Conservation (phyloP, 78 protist species). For the Dictyostelium brefeldianum region DNA sequence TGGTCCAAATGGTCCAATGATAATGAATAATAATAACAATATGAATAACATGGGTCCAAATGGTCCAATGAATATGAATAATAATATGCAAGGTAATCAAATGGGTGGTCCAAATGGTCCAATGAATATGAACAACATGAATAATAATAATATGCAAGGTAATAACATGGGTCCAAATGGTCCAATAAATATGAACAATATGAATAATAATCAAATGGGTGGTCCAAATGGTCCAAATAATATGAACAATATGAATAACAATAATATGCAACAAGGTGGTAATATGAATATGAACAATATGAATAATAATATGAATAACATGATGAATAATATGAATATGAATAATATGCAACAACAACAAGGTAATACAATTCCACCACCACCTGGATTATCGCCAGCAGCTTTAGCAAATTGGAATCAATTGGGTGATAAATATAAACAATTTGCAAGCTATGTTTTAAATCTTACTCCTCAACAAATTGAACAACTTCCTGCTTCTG, state of each 20-base stretch:
- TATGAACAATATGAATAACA: conserved; percentile 27
- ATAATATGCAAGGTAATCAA: background rate
- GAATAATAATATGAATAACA: background rate
- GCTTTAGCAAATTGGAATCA: conserved; percentile 57
- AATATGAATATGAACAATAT: conserved; percentile 25
- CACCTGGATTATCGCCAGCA: conserved; percentile 44
- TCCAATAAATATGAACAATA: background rate
- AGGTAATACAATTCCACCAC: conserved; percentile 44
- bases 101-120: conserved; percentile 3
- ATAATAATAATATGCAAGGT: background rate
- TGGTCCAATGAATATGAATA: background rate
- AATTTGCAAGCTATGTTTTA: conserved; percentile 29
- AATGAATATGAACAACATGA: background rate
- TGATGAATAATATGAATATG: background rate
- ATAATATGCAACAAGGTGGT: background rate
- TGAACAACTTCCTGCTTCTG: conserved; percentile 1
- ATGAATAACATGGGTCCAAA: background rate
- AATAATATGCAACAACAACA: background rate
- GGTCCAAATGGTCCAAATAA: background rate
- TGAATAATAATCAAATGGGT: background rate
- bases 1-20: background rate
- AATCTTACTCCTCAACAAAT: conserved; percentile 48
- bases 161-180: background rate
- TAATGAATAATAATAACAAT: background rate
- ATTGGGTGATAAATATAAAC: conserved; percentile 16